Percentiles rank a stretch among this genome's conserved stretches.
phyloP scores from a whole-genome alignment of 2,329 filamentous ascomycete species.

The Chaetoscypha palmicola region DNA sequence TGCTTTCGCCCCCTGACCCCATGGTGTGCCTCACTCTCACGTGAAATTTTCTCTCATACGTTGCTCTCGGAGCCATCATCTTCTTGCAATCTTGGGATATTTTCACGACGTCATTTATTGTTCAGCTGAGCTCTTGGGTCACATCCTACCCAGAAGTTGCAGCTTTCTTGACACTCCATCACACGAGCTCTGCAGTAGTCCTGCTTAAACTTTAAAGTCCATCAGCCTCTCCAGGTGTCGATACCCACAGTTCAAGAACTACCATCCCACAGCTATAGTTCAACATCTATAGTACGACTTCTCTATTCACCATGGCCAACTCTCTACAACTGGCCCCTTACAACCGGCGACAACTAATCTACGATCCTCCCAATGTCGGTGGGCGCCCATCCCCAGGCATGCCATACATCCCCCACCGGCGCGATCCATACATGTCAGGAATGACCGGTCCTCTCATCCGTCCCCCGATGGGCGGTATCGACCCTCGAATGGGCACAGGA shows the following conservation, averaged over 20 bases:
- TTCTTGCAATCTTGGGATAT: too few species aligned
- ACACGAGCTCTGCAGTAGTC: too few species aligned
- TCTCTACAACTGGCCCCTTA: conserved; percentile 1
- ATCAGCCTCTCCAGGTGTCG: too few species aligned
- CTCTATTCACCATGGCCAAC: background rate
- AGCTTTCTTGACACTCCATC: too few species aligned
- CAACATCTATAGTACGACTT: background rate
- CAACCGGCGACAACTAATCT: background rate
- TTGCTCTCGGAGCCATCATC: too few species aligned
- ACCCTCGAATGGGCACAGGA: background rate
- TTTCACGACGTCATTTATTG: too few species aligned
- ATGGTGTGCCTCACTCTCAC: background rate
- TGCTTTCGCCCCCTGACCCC: background rate
- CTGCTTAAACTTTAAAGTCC: too few species aligned
- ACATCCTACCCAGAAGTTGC: too few species aligned
- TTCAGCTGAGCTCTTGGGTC: too few species aligned
- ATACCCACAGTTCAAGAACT: too few species aligned
- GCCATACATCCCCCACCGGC: background rate
- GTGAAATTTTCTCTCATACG: background rate
- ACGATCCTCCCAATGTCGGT: background rate
- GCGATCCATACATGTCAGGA: background rate
- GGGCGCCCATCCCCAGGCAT: background rate
- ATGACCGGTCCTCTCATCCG: background rate
- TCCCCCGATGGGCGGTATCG: background rate
- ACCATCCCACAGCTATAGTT: background rate